Percentiles rank a stretch among this genome's conserved stretches.
Conservation (phyloP, 768 basidiomycete species). For the Leccinellum albellum region DNA sequence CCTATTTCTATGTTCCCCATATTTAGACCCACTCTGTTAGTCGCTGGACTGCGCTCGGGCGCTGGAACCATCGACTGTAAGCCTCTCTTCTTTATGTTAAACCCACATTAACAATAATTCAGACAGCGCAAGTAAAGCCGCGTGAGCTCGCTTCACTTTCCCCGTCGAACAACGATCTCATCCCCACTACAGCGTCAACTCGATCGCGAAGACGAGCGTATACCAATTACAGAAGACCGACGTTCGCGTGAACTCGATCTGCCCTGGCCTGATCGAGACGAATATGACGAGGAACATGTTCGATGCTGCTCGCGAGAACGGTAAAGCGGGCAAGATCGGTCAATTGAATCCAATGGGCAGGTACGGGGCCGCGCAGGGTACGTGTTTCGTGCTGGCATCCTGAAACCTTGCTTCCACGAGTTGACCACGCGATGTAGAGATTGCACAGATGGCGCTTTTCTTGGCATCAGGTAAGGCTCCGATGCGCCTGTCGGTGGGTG, state of each 20-base stretch:
- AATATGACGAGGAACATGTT: constrained; percentile 85
- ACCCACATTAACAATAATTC: constrained; percentile 18
- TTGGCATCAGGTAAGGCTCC: constrained; percentile 71
- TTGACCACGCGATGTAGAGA: constrained; percentile 48
- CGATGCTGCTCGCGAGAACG: constrained; percentile 69
- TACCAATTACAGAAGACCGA: constrained; percentile 79
- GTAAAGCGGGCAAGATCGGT: constrained; percentile 74
- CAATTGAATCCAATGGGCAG: constrained; percentile 77
- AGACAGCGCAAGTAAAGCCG: constrained; percentile 93
- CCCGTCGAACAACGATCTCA: constrained; percentile 2
- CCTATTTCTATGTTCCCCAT: background rate
- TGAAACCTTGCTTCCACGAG: constrained; percentile 13
- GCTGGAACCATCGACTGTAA: constrained; percentile 80
- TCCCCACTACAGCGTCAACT: constrained; percentile 64
- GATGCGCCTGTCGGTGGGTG: background rate
- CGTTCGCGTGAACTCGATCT: constrained; percentile 85
- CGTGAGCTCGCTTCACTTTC: constrained; percentile 47
- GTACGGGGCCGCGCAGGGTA: constrained; percentile 79
- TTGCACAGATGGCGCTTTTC: constrained; percentile 82
- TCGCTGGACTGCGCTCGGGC: constrained; percentile 79
- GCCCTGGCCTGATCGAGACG: constrained; percentile 91
- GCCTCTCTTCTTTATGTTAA: constrained; percentile 20
- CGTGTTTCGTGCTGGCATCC: constrained; percentile 5
- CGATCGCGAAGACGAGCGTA: constrained; percentile 76
- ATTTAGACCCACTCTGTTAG: constrained; percentile 39